phyloP scores from a whole-genome alignment of 169 alveolate species.

The Cryptosporidium felis region DNA sequence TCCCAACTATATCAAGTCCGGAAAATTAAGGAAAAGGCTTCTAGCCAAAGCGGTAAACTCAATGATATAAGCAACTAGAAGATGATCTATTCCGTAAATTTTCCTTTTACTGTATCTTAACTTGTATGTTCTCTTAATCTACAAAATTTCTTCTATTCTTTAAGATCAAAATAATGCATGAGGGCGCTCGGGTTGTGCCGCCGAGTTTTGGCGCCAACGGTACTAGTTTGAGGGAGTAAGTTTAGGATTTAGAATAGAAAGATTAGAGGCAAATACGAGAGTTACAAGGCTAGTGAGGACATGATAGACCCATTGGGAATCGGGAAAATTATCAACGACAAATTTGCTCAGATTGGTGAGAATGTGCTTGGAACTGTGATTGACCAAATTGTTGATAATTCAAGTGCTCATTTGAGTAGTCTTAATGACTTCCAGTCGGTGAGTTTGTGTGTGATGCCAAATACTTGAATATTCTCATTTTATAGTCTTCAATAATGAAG shows the following conservation, averaged over 20 bases:
- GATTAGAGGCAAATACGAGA: too few relatives aligned
- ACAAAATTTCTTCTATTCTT: neutral
- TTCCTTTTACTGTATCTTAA: neutral
- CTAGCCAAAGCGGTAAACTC: too few relatives aligned
- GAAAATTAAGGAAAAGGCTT: too few relatives aligned
- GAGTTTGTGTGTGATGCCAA: slow-evolving; percentile 8
- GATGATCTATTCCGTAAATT: too few relatives aligned
- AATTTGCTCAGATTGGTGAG: slow-evolving; percentile 67
- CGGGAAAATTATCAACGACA: slow-evolving; percentile 53
- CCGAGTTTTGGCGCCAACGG: slow-evolving; percentile 14
- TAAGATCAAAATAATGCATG: slow-evolving; percentile 10
- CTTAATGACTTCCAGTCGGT: slow-evolving; percentile 69
- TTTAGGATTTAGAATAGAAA: neutral
- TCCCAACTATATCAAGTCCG: too few relatives aligned
- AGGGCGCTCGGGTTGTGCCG: neutral
- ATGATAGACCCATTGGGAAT: slow-evolving; percentile 65
- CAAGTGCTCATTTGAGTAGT: slow-evolving; percentile 63
- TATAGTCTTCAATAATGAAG: slow-evolving; percentile 59
- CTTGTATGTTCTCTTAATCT: neutral
- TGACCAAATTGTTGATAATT: slow-evolving; percentile 62
- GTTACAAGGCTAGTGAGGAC: neutral
- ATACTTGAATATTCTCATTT: neutral
- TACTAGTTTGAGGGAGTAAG: slow-evolving; percentile 13
- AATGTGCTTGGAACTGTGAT: slow-evolving; percentile 61
- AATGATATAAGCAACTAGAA: too few relatives aligned